Evolutionary conservation across 106 monocot genomes (phyloP).

Genomic region (Ottelia alismoides): DNA sequence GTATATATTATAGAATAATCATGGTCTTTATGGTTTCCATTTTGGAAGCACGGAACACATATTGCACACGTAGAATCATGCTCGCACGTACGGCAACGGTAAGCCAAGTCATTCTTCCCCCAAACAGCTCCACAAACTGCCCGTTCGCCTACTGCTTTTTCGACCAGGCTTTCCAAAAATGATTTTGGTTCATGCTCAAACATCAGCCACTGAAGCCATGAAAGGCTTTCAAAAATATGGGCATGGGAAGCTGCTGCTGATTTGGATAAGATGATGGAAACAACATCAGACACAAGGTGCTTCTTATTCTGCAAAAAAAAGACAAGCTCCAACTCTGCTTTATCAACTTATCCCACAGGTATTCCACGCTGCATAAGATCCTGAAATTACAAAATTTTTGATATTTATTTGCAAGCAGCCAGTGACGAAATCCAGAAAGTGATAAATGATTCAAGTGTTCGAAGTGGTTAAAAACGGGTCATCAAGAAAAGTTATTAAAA

Average conservation of each 20-base stretch:
- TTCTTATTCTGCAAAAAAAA: conserved; percentile 30
- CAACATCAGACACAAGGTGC: conserved; percentile 14
- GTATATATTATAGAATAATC: conserved; percentile 94
- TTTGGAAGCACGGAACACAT: conserved; percentile 89
- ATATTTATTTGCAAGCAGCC: no score
- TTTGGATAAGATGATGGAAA: conserved; percentile 36
- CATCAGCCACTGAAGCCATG: conserved; percentile 91
- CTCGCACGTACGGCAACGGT: conserved; percentile 84
- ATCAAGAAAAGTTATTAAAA: no score
- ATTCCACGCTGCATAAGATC: conserved; percentile 44
- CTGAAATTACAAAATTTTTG: no score
- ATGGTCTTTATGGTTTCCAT: conserved; percentile 79
- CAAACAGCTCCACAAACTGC: conserved; percentile 88
- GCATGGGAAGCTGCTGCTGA: no score
- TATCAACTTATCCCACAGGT: conserved; percentile 26
- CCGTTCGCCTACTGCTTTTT: conserved; percentile 36
- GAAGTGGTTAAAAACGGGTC: no score
- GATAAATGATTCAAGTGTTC: no score
- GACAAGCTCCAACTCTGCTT: conserved; percentile 28
- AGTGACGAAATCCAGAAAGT: no score
- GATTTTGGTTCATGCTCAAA: conserved; percentile 51
- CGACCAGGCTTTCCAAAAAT: conserved; percentile 29
- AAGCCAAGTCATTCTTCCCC: conserved; percentile 77
- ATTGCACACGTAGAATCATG: conserved; percentile 87
- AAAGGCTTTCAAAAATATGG: conserved; percentile 34